Evolutionary conservation across 257 asterid species (phyloP).

Genomic region (Apocynum venetum): DNA sequence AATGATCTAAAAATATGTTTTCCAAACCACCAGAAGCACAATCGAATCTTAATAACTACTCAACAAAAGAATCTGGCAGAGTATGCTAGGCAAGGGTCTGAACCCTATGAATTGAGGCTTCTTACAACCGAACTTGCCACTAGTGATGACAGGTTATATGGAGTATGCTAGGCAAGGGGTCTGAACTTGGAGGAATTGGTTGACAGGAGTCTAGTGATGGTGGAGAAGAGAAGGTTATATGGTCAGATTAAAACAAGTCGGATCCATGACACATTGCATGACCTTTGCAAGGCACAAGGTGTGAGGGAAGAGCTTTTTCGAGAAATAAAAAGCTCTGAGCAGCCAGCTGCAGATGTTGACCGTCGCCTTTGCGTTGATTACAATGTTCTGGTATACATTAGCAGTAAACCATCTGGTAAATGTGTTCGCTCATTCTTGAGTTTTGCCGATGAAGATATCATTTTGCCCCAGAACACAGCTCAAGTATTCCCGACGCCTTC

Average conservation of each 20-base stretch:
- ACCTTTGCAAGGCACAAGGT: conserved; percentile 21
- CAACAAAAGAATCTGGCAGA: conserved; percentile 25
- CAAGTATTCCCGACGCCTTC: conserved; percentile 3
- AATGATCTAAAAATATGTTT: conserved; percentile 27
- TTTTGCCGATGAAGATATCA: background rate
- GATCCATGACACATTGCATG: conserved; percentile 24
- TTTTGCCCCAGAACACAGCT: background rate
- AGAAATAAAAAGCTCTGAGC: conserved; percentile 1
- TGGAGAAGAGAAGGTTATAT: background rate
- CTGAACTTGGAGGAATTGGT: conserved; percentile 19
- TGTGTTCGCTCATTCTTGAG: conserved; percentile 3
- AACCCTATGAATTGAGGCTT: conserved; percentile 30
- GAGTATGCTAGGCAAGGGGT: too few relatives aligned
- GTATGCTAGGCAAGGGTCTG: conserved; percentile 3
- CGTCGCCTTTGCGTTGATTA: conserved; percentile 7
- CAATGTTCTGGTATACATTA: background rate
- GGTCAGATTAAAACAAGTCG: conserved; percentile 20
- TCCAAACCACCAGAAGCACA: conserved; percentile 11
- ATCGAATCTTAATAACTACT: conserved; percentile 40
- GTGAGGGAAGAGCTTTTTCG: conserved; percentile 12
- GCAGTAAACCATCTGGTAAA: background rate
- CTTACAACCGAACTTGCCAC: background rate
- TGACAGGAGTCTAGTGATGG: conserved; percentile 24
- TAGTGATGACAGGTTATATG: too few relatives aligned
- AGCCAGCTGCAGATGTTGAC: too few relatives aligned